Evolutionary conservation across 2,329 filamentous ascomycete genomes (phyloP), one percentile per base, ranked within the genome.

Genomic region (Pseudofabraea citricarpa): DNA sequence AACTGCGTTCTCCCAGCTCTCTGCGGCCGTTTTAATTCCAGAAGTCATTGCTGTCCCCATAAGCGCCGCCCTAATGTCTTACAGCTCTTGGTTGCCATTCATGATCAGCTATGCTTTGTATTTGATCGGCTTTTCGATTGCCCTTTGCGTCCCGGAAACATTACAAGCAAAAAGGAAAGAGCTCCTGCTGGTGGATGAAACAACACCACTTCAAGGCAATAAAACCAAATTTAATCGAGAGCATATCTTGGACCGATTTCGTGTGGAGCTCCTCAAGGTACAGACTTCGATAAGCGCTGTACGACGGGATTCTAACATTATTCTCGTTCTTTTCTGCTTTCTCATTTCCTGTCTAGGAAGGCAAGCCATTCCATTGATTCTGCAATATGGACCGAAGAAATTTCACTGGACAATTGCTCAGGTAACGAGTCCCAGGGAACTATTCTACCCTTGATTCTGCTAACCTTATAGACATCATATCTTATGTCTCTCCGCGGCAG

Each of bases 321-420:
- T 26, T n/a, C 19, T 33, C 7, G 29, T 26, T 3, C 15, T 53
- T 4, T 32, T 32, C 13, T 40, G 43, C 2, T 21, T 44, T 10
- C 12, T 43, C 7, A 37, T 45, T n/a, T 51, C 50, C 4, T 29
- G 46, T 22, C 22, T 39, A 9, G 40, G 54, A 7, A 27, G 54
- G 26, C 43, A 52, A 22, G 48, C 41, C 7, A 56, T 61, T 36
- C 62, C 65, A 4, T 46, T 73, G 18, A 45, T 76, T 5, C 52
- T 79, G 2, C 77, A 80, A 52, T 79, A 79, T 52, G 64, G 72
- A 42, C 72, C 70, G 1, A 72, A 69, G 37, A 66, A 74, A 5
- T 79, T 75, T 54, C 41, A 60, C 22, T 72, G 74, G 65, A 66
- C 65, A 6, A 73, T 71, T 68, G 67, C 64, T 31, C 62, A 61